Percentiles rank a stretch among this genome's conserved stretches.
Conservation (phyloP, 768 basidiomycete genomes). For the Lepiota brunneoincarnata region DNA sequence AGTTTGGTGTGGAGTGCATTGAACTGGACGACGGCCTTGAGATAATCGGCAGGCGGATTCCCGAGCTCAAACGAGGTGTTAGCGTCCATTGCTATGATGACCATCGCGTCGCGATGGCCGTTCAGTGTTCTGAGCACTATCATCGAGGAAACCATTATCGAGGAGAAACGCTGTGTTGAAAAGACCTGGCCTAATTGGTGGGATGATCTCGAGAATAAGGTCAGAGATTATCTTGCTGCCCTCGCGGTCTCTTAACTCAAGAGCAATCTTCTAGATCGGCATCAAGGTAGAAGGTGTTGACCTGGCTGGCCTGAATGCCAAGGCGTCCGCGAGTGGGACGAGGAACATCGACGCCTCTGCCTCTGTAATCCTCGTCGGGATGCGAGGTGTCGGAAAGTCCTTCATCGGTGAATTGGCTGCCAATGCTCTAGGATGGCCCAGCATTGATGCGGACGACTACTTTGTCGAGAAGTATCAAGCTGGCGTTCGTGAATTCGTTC, state of each 20-base stretch:
- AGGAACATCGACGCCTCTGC: constrained; percentile 34
- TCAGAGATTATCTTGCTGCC: constrained; percentile 24
- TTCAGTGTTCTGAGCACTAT: constrained; percentile 86
- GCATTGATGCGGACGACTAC: constrained; percentile 80
- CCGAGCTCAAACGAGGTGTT: constrained; percentile 62
- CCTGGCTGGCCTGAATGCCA: constrained; percentile 39
- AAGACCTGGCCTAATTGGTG: constrained; percentile 99
- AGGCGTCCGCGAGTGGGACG: constrained; percentile 42
- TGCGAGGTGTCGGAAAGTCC: constrained; percentile 97
- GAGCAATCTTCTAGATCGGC: constrained; percentile 64
- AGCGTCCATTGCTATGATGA: constrained; percentile 97
- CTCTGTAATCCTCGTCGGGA: constrained; percentile 82
- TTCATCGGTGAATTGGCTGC: constrained; percentile 82
- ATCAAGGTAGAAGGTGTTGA: constrained; percentile 86
- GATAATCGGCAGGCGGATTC: constrained; percentile 73
- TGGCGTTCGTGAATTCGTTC: constrained; percentile 74
- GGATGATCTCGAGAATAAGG: constrained; percentile 97
- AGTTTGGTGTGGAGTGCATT: constrained; percentile 90
- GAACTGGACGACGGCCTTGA: constrained; percentile 94
- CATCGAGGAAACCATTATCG: constrained; percentile 72
- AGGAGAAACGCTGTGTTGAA: constrained; percentile 97
- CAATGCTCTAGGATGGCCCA: constrained; percentile 63
- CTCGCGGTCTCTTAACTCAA: background rate
- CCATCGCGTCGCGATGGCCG: constrained; percentile 98
- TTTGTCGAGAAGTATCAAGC: constrained; percentile 65